phyloP scores from a whole-genome alignment of 495 filamentous ascomycete species.

The Terfezia claveryi region DNA sequence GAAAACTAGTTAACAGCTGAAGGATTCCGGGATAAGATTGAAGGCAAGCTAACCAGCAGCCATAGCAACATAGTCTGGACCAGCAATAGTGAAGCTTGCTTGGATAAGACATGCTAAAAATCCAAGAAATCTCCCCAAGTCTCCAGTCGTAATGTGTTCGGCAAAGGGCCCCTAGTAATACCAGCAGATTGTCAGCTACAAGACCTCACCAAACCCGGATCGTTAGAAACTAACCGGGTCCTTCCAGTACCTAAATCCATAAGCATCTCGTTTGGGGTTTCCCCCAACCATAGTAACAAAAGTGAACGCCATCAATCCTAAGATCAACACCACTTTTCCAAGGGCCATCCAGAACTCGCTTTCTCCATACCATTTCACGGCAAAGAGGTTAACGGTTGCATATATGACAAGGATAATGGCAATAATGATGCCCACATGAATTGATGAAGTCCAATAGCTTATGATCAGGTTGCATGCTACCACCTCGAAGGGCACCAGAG shows the following conservation, averaged over 20 bases:
- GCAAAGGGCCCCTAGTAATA: constrained; percentile 38
- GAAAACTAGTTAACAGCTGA: constrained; percentile 23
- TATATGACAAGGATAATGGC: constrained; percentile 32
- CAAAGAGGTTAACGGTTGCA: constrained; percentile 47
- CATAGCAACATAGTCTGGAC: constrained; percentile 50
- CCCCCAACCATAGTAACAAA: constrained; percentile 46
- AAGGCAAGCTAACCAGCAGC: constrained; percentile 48
- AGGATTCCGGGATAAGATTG: constrained; percentile 24
- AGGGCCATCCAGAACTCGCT: constrained; percentile 28
- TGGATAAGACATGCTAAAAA: constrained; percentile 54
- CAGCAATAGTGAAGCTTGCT: constrained; percentile 50
- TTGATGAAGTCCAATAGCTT: constrained; percentile 34
- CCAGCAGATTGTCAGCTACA: constrained; percentile 28
- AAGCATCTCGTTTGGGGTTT: constrained; percentile 29
- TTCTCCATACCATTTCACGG: constrained; percentile 51
- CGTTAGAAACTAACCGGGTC: constrained; percentile 35
- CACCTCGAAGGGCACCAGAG: constrained; percentile 33
- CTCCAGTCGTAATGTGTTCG: constrained; percentile 28
- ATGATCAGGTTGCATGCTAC: constrained; percentile 33
- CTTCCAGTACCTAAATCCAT: constrained; percentile 40
- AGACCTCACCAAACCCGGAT: no score
- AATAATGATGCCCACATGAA: constrained; percentile 41
- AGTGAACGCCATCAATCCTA: constrained; percentile 49
- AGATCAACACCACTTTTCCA: constrained; percentile 33
- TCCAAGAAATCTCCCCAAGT: constrained; percentile 35